Base-by-base conservation (phyloP, 805 yeast species). In the Pichia cephalocereana region DNA sequence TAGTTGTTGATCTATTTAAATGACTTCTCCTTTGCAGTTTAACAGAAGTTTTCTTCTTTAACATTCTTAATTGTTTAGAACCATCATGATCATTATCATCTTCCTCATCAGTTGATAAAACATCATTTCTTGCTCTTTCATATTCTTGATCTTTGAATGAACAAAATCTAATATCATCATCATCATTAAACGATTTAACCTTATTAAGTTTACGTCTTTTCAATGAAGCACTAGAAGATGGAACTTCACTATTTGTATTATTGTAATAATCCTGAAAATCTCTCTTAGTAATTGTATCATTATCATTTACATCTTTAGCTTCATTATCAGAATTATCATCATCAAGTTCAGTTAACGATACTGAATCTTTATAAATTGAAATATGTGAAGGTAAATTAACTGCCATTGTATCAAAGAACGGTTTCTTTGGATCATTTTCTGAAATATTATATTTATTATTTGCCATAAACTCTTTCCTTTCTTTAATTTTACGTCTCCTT, bases 1-100 rank as follows among this genome's bases (percentile, higher is more conserved):
- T 12, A 30, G 8, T 23, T 3, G 14, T 26, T 15, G 41, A 12
- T 14, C 12, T 23, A 18, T 26, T n/a, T 6, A 41, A 23, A 19
- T 40, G 32, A 18, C n/a, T 75, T 42, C 82, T 74, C 52, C 84
- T 74, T 9, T 84, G 76, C 6, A 78, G 63, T 1, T 77, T 77
- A 18, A 82, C 84, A 26, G 38, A 51, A 1, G 61, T 55, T 23
- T 51, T 58, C 38, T 55, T 50, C 36, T 54, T 58, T 3, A 64
- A 42, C 9, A 46, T 67, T 54, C 69, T 71, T 48, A 71, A 62
- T 18, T 64, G 64, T 3, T 71, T 74, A 31, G 57, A 49, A 1
- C 65, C 68, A 44, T 64, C 68, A 30, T 54, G 57, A 41, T 60
- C 66, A 60, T 59, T 51, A 57, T 61, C 56, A 54, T 57, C 27